Evolutionary conservation across 306 rosid genomes (phyloP).

Genomic region (Cucurbita pepo): DNA sequence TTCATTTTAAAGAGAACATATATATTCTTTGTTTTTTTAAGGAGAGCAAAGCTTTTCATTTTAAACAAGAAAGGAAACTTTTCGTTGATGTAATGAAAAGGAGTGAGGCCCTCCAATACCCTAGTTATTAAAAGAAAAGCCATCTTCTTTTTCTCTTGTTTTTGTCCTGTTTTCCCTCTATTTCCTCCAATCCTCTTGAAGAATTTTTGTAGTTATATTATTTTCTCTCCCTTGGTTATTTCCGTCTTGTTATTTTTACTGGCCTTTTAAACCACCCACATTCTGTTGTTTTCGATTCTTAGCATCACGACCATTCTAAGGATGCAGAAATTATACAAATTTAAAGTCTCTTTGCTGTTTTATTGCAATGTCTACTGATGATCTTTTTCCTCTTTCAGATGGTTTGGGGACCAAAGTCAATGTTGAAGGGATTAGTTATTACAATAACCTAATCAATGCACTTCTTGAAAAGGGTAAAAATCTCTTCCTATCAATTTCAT

Average conservation of each 20-base stretch:
- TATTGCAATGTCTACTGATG: neutral
- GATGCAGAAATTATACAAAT: neutral
- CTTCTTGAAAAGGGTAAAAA: constrained; percentile 69
- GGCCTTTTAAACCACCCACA: neutral
- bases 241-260: neutral
- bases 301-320: neutral
- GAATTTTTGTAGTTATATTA: neutral
- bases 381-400: constrained; percentile 34
- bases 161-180: neutral
- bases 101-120: neutral
- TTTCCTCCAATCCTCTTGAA: neutral
- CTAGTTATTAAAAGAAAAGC: neutral
- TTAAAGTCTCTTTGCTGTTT: neutral
- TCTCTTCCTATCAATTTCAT: constrained; percentile 1
- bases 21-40: no score
- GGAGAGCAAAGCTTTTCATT: no score
- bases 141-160: neutral
- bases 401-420: constrained; percentile 83
- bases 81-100: neutral
- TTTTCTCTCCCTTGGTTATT: neutral
- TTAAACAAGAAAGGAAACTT: no score
- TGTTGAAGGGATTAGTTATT: constrained; percentile 60
- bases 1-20: no score
- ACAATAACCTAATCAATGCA: constrained; percentile 65
- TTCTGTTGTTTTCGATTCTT: neutral